A percentile compares a stretch with the other conserved stretches of the same genome.
Evolutionary conservation across 140 eudicot genomes (phyloP).

Genomic region (Cichorium intybus): DNA sequence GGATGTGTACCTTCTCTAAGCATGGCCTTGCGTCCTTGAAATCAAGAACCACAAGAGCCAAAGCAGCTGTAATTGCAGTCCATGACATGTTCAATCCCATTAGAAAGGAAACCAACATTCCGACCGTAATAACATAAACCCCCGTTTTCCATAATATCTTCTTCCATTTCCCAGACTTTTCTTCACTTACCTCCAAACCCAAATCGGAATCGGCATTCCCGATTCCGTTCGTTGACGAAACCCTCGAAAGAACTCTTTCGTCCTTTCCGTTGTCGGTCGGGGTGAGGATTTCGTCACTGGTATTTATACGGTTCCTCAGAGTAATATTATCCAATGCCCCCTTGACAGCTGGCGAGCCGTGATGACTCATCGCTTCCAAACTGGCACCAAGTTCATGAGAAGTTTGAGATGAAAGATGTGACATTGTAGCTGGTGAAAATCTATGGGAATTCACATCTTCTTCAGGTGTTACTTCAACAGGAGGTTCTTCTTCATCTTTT

Average conservation of each 20-base stretch:
- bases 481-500: slow-evolving; percentile 74
- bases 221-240: slow-evolving; percentile 31
- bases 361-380: slow-evolving; percentile 35
- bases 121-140: slow-evolving; percentile 76
- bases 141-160: slow-evolving; percentile 63
- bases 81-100: slow-evolving; percentile 90
- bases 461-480: slow-evolving; percentile 50
- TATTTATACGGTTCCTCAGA: slow-evolving; percentile 46
- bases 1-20: slow-evolving; percentile 78
- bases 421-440: slow-evolving; percentile 93
- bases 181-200: slow-evolving; percentile 43
- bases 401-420: slow-evolving; percentile 53
- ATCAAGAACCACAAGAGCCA: slow-evolving; percentile 94
- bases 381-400: slow-evolving; percentile 40
- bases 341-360: slow-evolving; percentile 31
- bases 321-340: slow-evolving; percentile 22
- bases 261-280: slow-evolving; percentile 32
- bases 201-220: slow-evolving; percentile 7
- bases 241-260: slow-evolving; percentile 29
- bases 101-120: slow-evolving; percentile 77
- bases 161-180: slow-evolving; percentile 50
- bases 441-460: slow-evolving; percentile 66
- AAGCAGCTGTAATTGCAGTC: slow-evolving; percentile 95
- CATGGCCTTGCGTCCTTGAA: slow-evolving; percentile 84
- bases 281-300: slow-evolving; percentile 40